Base-by-base conservation (phyloP, 768 basidiomycete genomes). In the Lentinula sp. region DNA sequence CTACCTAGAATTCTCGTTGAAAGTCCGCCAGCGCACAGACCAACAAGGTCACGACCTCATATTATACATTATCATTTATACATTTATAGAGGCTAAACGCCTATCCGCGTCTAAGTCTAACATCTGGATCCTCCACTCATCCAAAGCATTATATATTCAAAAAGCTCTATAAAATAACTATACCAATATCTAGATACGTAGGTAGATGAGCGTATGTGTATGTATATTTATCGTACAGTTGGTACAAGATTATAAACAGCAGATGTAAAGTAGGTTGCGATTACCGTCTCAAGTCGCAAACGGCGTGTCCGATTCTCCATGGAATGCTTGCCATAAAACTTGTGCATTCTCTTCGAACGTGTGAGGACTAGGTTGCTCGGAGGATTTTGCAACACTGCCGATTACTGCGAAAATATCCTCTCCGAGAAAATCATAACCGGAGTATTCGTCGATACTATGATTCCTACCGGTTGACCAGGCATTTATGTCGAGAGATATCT, bases 1-100 rank as follows among this genome's bases (percentile, higher is more conserved):
- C 65, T 61, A 70, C 65, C 63, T 69, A 65, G 65, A 64, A 69
- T 69, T 60, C 61, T 61, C 72, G 68, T 79, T 79, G 68, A 78
- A 78, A 78, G 76, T 79, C 77, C 76, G 76, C 75, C 75, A 69
- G 71, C 78, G 76, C 78, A 72, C 75, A 75, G 77, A 76, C 77
- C 77, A 78, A 31, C 45, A 4, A 45, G 10, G 37, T 54, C 53
- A 32, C 18, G 21, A 56, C 70, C 70, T 64, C 61, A 42, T 28
- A 34, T 56, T 40, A 43, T 23, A 4, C 5, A 6, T n/a, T n/a
- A n/a, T n/a, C 6, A 5, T 11, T 8, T 16, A 42, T 43, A 39
- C 37, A 39, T 39, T 39, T 39, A 39, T 39, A 39, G 37, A 39
- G 9, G 37, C 37, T 39, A 6, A 39, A 13, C 37, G 37, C 37